phyloP scores from a whole-genome alignment of 257 asterid genomes.

The Solanum appendiculatum region DNA sequence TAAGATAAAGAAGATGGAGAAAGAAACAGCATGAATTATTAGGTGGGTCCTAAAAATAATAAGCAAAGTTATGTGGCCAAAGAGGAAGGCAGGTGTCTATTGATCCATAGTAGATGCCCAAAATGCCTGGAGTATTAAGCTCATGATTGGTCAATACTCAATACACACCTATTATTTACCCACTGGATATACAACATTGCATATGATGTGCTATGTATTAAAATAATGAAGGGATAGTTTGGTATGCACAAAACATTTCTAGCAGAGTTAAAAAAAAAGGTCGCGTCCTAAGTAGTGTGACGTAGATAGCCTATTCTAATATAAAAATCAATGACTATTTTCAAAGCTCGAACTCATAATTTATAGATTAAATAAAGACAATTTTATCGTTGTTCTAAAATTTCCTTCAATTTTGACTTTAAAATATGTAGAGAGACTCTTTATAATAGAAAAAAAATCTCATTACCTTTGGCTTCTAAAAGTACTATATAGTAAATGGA shows the following conservation, averaged over 20 bases:
- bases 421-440: not conserved
- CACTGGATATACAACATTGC: not conserved
- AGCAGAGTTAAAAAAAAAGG: not conserved
- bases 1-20: not conserved
- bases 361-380: too few species aligned
- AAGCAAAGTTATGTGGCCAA: not conserved
- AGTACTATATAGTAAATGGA: conserved; percentile 4
- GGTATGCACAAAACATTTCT: not conserved
- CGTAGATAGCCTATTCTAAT: not conserved
- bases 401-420: not conserved
- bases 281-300: not conserved
- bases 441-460: not conserved
- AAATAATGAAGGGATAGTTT: too few species aligned
- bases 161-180: not conserved
- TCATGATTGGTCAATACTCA: not conserved
- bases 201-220: not conserved
- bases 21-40: conserved; percentile 1
- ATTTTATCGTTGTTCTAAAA: too few species aligned
- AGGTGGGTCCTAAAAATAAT: not conserved
- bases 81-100: conserved; percentile 10
- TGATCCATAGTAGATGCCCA: conserved; percentile 7
- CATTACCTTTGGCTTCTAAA: not conserved
- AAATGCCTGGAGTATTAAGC: conserved; percentile 2
- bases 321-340: too few species aligned
- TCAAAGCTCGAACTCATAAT: too few species aligned